phyloP scores from a whole-genome alignment of 2,329 filamentous ascomycete species.

The Trichoderma atrobrunneum region DNA sequence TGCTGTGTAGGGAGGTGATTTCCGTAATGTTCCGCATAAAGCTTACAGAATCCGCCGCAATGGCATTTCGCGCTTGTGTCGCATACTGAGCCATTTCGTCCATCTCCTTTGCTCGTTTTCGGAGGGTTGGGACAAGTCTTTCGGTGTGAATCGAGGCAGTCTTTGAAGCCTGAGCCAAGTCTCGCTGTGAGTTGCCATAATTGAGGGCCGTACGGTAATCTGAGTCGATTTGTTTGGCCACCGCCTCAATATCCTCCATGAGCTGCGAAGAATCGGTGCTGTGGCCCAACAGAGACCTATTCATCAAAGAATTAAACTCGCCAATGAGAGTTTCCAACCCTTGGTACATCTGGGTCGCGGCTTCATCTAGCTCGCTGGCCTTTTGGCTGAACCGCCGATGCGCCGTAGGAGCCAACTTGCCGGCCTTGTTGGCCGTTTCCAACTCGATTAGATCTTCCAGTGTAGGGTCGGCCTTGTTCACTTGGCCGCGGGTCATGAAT shows the following conservation, averaged over 20 bases:
- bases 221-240: conserved; percentile 81
- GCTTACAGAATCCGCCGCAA: conserved; percentile 62
- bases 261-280: conserved; percentile 65
- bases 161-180: conserved; percentile 60
- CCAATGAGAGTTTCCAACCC: conserved; percentile 61
- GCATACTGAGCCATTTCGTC: conserved; percentile 57
- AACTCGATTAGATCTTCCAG: conserved; percentile 75
- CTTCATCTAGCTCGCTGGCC: conserved; percentile 59
- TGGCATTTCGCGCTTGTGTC: conserved; percentile 64
- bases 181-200: conserved; percentile 61
- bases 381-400: conserved; percentile 59
- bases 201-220: conserved; percentile 77
- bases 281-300: conserved; percentile 54
- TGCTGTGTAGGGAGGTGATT: conserved; percentile 72
- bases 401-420: conserved; percentile 58
- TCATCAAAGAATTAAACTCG: conserved; percentile 59
- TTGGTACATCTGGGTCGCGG: conserved; percentile 57
- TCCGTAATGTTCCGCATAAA: conserved; percentile 81
- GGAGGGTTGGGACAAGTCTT: conserved; percentile 57
- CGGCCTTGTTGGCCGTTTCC: conserved; percentile 70
- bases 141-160: conserved; percentile 63
- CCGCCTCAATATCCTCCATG: conserved; percentile 78
- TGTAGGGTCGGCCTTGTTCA: conserved; percentile 51
- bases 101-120: conserved; percentile 58
- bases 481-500: conserved; percentile 56